These are phyloP conservation scores for Paecilomyces formosus DNA, from an alignment of 2,329 filamentous ascomycete species.

Conservation along the genomic window DNA sequence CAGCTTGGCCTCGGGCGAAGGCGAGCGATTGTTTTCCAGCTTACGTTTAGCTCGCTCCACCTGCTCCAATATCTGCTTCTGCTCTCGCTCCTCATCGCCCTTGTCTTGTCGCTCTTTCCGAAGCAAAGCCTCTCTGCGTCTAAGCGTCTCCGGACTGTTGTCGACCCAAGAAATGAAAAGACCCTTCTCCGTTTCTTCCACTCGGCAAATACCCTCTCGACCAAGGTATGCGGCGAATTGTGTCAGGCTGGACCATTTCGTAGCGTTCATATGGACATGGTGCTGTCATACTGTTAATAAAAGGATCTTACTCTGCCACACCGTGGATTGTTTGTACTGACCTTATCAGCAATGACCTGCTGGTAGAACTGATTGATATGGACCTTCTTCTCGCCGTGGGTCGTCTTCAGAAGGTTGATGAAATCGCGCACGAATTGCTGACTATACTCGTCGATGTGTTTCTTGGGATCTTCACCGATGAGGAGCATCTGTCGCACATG, in stretches of 20 bases:
- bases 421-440: constrained; percentile 78
- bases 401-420: constrained; percentile 65
- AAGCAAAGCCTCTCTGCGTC: constrained; percentile 69
- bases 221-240: constrained; percentile 87
- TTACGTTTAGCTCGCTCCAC: constrained; percentile 65
- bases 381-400: constrained; percentile 84
- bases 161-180: constrained; percentile 87
- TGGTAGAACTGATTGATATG: constrained; percentile 93
- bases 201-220: constrained; percentile 76
- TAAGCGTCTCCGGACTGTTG: constrained; percentile 76
- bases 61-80: constrained; percentile 74
- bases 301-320: background rate
- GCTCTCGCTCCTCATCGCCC: constrained; percentile 84
- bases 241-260: constrained; percentile 77
- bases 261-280: constrained; percentile 91
- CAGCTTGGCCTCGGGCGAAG: constrained; percentile 33
- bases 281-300: constrained; percentile 3
- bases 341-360: constrained; percentile 77
- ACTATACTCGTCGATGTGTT: constrained; percentile 74
- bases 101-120: constrained; percentile 82
- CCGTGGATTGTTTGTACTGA: constrained; percentile 5
- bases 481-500: constrained; percentile 86
- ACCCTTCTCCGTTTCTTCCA: constrained; percentile 82
- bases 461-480: constrained; percentile 80
- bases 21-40: constrained; percentile 40